Percentiles rank a stretch among this genome's conserved stretches.
Evolutionary conservation across 2,329 filamentous ascomycete species (phyloP).

Genomic region (Paecilomyces variotii): DNA sequence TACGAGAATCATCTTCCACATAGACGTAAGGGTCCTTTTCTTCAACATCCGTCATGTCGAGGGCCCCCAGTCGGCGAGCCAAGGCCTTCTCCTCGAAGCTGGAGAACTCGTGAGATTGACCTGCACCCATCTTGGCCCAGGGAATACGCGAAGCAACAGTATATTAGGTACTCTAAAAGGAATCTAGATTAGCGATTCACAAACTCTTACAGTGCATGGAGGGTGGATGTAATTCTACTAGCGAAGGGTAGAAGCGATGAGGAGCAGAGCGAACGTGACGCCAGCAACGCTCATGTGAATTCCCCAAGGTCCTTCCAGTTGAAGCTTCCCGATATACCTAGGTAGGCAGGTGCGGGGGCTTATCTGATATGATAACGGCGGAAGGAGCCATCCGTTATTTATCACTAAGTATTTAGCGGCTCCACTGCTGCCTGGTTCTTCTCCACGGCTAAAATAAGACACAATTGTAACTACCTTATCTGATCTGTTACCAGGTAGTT

Average conservation of each 20-base stretch:
- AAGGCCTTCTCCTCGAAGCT: constrained; percentile 1
- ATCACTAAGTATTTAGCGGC: too few species aligned
- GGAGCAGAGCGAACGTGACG: not conserved
- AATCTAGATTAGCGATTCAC: not conserved
- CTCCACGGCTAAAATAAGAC: too few species aligned
- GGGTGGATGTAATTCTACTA: not conserved
- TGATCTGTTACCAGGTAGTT: too few species aligned
- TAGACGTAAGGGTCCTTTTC: constrained; percentile 2
- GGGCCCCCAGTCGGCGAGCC: constrained; percentile 1
- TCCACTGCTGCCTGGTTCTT: too few species aligned
- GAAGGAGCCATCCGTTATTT: not conserved
- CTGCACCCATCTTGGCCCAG: constrained; percentile 5
- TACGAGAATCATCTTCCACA: constrained; percentile 8
- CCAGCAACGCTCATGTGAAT: not conserved
- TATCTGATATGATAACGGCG: not conserved
- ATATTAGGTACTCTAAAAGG: not conserved
- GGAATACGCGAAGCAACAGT: not conserved
- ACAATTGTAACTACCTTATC: too few species aligned
- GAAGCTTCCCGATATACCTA: not conserved
- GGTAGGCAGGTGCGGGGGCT: constrained; percentile 1
- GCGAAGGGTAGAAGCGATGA: not conserved
- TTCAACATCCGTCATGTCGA: not conserved
- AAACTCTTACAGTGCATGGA: not conserved
- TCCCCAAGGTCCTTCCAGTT: not conserved
- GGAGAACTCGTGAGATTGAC: constrained; percentile 3